Evolutionary conservation across 352 stramenopile genomes (phyloP).

Genomic region (Phytophthora pistaciae): DNA sequence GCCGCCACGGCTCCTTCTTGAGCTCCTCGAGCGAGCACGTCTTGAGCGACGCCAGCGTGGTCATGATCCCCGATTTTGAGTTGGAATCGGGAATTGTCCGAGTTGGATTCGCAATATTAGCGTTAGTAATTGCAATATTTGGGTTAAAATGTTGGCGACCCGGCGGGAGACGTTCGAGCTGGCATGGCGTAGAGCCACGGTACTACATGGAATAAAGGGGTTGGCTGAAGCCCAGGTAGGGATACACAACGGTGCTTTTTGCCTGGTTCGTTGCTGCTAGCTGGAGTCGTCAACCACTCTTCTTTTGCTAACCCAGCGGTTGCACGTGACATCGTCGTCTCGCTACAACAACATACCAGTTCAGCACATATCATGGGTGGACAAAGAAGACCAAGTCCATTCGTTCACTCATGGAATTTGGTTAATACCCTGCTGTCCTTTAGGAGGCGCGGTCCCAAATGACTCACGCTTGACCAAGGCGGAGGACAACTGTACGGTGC

Average conservation of each 20-base stretch:
- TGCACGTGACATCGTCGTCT: neutral
- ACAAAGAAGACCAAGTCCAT: too few species aligned
- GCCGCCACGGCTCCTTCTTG: slow-evolving; percentile 85
- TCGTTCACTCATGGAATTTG: neutral
- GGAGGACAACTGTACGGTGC: neutral
- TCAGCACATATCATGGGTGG: too few species aligned
- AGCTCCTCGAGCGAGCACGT: slow-evolving; percentile 83
- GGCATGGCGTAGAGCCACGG: too few species aligned
- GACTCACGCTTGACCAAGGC: slow-evolving; percentile 2
- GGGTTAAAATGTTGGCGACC: neutral
- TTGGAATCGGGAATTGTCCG: neutral
- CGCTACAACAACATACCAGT: neutral
- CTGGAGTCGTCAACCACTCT: neutral
- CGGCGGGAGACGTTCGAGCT: too few species aligned
- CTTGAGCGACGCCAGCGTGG: slow-evolving; percentile 44
- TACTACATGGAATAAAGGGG: too few species aligned
- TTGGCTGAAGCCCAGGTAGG: too few species aligned
- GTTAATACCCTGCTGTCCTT: neutral
- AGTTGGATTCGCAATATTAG: neutral
- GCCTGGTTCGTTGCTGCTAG: neutral
- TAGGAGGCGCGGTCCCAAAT: neutral
- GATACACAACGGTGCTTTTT: too few species aligned
- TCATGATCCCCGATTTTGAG: slow-evolving; percentile 3
- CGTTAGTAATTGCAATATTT: neutral
- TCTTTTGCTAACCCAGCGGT: neutral